A percentile compares a stretch with the other conserved stretches of the same genome.
These are phyloP conservation scores for Tulasnella calospora DNA, from an alignment of 768 basidiomycete species.

Conservation along the genomic window DNA sequence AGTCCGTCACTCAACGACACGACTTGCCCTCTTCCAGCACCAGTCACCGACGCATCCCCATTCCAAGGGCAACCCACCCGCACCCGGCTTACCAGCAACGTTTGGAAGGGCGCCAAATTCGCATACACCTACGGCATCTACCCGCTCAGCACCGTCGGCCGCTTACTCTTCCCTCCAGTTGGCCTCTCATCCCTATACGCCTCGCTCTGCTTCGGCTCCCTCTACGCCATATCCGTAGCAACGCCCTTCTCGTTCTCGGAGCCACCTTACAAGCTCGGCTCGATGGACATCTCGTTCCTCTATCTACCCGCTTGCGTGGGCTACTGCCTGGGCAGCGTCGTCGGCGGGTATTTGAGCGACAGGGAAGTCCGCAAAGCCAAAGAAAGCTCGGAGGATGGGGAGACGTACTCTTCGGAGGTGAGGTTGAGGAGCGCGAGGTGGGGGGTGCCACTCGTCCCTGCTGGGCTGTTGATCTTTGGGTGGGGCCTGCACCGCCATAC, in stretches of 20 bases:
- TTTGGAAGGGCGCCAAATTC: not conserved
- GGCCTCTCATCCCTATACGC: constrained; percentile 32
- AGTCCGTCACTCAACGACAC: not conserved
- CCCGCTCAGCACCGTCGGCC: constrained; percentile 15
- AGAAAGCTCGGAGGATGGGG: not conserved
- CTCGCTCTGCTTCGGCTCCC: constrained; percentile 30
- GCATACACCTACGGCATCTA: constrained; percentile 11
- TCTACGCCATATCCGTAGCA: constrained; percentile 24
- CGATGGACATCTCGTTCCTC: constrained; percentile 24
- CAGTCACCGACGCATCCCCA: not conserved
- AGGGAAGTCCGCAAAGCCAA: constrained; percentile 18
- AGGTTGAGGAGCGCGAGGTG: constrained; percentile 22
- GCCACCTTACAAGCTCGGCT: constrained; percentile 21
- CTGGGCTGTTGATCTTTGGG: constrained; percentile 27
- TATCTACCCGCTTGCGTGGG: constrained; percentile 25
- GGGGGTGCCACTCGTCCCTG: constrained; percentile 26
- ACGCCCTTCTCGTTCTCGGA: constrained; percentile 24
- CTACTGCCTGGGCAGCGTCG: constrained; percentile 24
- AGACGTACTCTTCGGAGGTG: constrained; percentile 25
- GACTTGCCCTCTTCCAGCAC: not conserved
- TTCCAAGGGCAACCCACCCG: not conserved
- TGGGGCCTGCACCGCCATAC: constrained; percentile 20
- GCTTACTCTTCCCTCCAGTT: constrained; percentile 33
- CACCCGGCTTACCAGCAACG: not conserved
- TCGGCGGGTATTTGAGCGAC: constrained; percentile 27